Evolutionary conservation across 352 stramenopile genomes (phyloP).

Genomic region (Globisporangium uncinulatum): DNA sequence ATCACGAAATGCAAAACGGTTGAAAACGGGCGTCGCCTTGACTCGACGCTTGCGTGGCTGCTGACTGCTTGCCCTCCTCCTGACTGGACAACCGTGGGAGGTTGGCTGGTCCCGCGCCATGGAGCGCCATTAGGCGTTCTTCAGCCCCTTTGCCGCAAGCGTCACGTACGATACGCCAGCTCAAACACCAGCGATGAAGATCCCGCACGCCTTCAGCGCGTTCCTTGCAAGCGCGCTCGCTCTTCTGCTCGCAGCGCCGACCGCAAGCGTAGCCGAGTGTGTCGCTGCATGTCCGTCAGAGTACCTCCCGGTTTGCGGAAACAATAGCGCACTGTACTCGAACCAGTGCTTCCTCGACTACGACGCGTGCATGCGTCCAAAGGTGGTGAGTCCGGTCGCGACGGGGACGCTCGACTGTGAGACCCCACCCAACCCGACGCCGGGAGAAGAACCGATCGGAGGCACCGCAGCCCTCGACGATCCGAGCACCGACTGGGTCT

Average conservation of each 20-base stretch:
- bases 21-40: no score
- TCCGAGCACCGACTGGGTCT: neutral
- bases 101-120: no score
- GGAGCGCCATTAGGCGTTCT: neutral
- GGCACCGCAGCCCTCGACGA: constrained; percentile 1
- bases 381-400: neutral
- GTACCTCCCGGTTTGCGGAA: constrained; percentile 15
- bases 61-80: no score
- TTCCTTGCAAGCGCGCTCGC: neutral
- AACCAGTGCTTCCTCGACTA: constrained; percentile 11
- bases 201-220: neutral
- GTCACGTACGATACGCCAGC: neutral
- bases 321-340: constrained; percentile 9
- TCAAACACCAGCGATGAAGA: constrained; percentile 8
- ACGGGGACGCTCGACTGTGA: no score
- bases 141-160: neutral
- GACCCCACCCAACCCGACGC: no score
- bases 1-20: no score
- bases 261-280: neutral
- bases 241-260: neutral
- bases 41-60: no score
- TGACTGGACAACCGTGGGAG: no score
- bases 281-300: neutral
- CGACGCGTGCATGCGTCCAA: neutral
- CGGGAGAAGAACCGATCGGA: neutral